phyloP scores from a whole-genome alignment of 116 monocot species.

The Cymodocea nodosa region DNA sequence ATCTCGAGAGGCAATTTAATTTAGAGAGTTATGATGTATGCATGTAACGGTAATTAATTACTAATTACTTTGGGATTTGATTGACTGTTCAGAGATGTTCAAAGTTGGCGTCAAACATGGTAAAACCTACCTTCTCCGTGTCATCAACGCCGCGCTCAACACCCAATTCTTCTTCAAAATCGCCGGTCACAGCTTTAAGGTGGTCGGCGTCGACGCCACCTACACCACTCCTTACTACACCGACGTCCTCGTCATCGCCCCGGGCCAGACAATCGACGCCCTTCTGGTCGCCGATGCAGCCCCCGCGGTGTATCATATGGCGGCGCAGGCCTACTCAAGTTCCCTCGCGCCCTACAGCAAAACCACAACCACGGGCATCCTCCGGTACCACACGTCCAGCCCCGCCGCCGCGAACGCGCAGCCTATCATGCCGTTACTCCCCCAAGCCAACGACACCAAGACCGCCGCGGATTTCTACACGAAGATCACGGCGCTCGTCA shows the following conservation, averaged over 20 bases:
- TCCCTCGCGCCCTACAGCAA: conserved; percentile 1
- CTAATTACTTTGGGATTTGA: no score
- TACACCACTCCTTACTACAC: conserved; percentile 50
- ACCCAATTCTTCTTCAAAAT: conserved; percentile 48
- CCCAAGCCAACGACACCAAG: conserved; percentile 36
- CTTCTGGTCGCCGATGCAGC: conserved; percentile 27
- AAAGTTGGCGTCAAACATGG: conserved; percentile 22
- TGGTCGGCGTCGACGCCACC: conserved; percentile 47
- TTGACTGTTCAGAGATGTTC: conserved; percentile 16
- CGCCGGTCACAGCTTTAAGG: conserved; percentile 43
- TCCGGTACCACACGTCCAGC: conserved; percentile 16
- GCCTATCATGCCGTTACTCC: conserved; percentile 40
- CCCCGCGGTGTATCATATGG: conserved; percentile 42
- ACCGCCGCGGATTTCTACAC: conserved; percentile 48
- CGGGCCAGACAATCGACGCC: conserved; percentile 60
- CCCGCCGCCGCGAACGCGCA: not conserved
- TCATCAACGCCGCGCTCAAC: conserved; percentile 62
- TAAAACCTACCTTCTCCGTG: conserved; percentile 41
- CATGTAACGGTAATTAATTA: no score
- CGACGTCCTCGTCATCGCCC: conserved; percentile 31
- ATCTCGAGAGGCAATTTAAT: no score
- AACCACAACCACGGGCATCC: conserved; percentile 45
- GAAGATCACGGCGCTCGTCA: conserved; percentile 19
- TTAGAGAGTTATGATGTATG: no score
- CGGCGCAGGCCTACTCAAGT: conserved; percentile 37